A percentile compares a stretch with the other conserved stretches of the same genome.
phyloP scores from a whole-genome alignment of 352 stramenopile species.

The Phytophthora pluvialis region DNA sequence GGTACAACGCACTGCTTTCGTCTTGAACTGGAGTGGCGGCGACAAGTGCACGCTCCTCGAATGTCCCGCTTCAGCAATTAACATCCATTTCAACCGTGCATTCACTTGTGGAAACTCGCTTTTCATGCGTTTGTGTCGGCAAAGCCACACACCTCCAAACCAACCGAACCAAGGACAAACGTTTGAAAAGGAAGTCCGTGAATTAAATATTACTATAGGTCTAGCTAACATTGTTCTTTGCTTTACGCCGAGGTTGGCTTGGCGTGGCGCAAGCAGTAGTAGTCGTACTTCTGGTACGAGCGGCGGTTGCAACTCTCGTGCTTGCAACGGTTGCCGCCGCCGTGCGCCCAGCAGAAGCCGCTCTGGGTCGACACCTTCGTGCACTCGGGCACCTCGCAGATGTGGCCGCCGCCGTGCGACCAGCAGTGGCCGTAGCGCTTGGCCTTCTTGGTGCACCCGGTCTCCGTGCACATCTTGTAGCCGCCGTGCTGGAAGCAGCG shows the following conservation, averaged over 20 bases:
- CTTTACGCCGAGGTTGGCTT: slow-evolving; percentile 17
- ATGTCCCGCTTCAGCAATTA: no score
- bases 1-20: no score
- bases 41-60: no score
- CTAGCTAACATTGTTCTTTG: neutral
- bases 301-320: slow-evolving; percentile 57
- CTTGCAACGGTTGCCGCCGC: no score
- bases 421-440: slow-evolving; percentile 75
- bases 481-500: slow-evolving; percentile 71
- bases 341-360: no score
- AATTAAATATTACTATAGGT: slow-evolving; percentile 21
- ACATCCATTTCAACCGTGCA: no score
- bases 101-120: no score
- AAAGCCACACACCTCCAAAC: neutral
- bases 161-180: neutral
- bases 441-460: slow-evolving; percentile 64
- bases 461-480: slow-evolving; percentile 72
- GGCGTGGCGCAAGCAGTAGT: slow-evolving; percentile 61
- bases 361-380: no score
- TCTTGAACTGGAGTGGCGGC: no score
- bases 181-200: neutral
- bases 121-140: neutral
- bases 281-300: slow-evolving; percentile 73
- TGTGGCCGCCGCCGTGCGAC: slow-evolving; percentile 66
- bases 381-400: slow-evolving; percentile 60